Conservation (phyloP, 768 basidiomycete species). For the Boletus pseudo-olivaceus region DNA sequence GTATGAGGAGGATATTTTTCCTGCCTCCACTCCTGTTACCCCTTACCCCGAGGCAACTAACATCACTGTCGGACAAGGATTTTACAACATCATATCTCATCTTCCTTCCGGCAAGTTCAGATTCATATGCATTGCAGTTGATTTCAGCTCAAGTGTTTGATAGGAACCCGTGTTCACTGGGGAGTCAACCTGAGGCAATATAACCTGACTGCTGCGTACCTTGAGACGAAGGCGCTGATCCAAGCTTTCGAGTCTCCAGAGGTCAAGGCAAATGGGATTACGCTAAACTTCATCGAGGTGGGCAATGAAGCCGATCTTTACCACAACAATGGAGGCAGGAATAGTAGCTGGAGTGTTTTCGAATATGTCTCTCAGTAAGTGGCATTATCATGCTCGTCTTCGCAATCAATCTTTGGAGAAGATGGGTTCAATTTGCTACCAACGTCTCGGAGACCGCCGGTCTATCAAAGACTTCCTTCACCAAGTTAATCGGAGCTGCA, state of each 20-base stretch:
- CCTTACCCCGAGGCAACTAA: slow-evolving; percentile 67
- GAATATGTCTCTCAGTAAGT: slow-evolving; percentile 52
- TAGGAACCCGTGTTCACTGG: slow-evolving; percentile 63
- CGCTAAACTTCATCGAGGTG: slow-evolving; percentile 55
- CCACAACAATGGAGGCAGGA: slow-evolving; percentile 40
- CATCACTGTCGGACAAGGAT: slow-evolving; percentile 56
- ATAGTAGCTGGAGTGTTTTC: slow-evolving; percentile 36
- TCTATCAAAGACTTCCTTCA: slow-evolving; percentile 36
- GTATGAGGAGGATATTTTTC: slow-evolving; percentile 50
- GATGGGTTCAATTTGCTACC: slow-evolving; percentile 52
- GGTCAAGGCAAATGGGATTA: slow-evolving; percentile 39
- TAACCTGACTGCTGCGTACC: slow-evolving; percentile 48
- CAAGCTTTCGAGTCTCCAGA: slow-evolving; percentile 44
- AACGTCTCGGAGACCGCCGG: slow-evolving; percentile 43
- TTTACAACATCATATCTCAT: slow-evolving; percentile 49
- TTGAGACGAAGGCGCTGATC: slow-evolving; percentile 46
- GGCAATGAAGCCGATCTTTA: slow-evolving; percentile 65
- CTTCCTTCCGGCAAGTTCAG: slow-evolving; percentile 44
- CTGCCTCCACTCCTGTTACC: slow-evolving; percentile 41
- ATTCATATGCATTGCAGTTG: neutral
- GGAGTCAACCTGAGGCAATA: slow-evolving; percentile 60
- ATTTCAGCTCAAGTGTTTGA: neutral
- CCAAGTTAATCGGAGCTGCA: slow-evolving; percentile 46
- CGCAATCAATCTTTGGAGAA: slow-evolving; percentile 19
- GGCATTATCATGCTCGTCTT: neutral